phyloP scores from a whole-genome alignment of 1,139 yeast species.

The Tardiomyces depauwii region DNA sequence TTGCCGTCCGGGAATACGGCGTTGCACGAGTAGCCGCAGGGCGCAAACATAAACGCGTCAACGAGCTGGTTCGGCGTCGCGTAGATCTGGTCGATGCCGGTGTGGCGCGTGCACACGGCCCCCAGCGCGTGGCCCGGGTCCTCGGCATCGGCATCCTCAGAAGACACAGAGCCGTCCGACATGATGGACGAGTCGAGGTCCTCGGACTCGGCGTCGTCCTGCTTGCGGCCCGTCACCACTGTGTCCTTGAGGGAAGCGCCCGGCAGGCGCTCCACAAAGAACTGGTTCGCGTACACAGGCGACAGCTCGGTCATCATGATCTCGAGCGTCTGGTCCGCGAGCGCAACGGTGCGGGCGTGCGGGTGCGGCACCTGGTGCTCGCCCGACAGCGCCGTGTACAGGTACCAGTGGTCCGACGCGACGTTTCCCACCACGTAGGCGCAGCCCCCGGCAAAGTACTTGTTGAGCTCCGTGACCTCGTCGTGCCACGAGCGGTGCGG shows the following conservation, averaged over 20 bases:
- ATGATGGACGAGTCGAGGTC: constrained; percentile 17
- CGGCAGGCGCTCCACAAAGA: constrained; percentile 49
- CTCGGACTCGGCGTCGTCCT: constrained; percentile 14
- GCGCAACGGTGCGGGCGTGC: not conserved
- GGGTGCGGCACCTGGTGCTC: constrained; percentile 1
- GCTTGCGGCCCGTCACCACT: not conserved
- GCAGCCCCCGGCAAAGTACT: constrained; percentile 43
- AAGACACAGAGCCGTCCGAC: constrained; percentile 17
- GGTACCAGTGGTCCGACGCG: constrained; percentile 82
- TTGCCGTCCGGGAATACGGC: constrained; percentile 48
- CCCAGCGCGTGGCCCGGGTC: constrained; percentile 80
- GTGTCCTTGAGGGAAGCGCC: constrained; percentile 10
- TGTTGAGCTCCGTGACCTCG: constrained; percentile 61
- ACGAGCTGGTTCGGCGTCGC: constrained; percentile 25
- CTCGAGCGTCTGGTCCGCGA: constrained; percentile 69
- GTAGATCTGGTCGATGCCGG: constrained; percentile 54
- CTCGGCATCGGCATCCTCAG: constrained; percentile 34
- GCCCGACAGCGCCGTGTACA: constrained; percentile 37
- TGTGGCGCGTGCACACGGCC: constrained; percentile 46
- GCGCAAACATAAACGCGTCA: constrained; percentile 90
- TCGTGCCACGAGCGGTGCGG: constrained; percentile 80
- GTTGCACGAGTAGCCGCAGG: constrained; percentile 93
- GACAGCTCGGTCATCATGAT: constrained; percentile 82
- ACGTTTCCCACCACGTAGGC: constrained; percentile 76
- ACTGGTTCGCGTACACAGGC: constrained; percentile 45